phyloP scores from a whole-genome alignment of 75 land plant species.

The Selaginella moellendorffii region DNA sequence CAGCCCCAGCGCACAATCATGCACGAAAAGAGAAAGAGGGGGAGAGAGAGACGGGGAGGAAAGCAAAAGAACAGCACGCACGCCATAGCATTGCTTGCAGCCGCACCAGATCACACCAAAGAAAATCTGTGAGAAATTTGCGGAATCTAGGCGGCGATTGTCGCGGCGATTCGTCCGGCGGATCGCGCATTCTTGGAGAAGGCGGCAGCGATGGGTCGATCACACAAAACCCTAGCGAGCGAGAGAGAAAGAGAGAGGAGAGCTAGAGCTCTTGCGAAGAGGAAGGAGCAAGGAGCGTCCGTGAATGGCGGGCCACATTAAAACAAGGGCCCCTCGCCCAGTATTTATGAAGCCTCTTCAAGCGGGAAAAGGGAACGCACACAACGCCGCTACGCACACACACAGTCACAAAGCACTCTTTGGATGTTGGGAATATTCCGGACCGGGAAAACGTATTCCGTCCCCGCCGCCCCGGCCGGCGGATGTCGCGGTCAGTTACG shows the following conservation, averaged over 20 bases:
- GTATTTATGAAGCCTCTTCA: neutral
- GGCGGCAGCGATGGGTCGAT: too few relatives aligned
- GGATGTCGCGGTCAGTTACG: slow-evolving; percentile 1
- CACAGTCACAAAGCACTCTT: neutral
- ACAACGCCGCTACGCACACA: neutral
- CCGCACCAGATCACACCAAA: too few relatives aligned
- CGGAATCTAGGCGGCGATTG: too few relatives aligned
- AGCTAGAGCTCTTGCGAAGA: neutral
- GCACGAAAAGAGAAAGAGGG: neutral
- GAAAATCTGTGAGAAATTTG: too few relatives aligned
- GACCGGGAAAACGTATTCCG: neutral
- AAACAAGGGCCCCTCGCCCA: neutral
- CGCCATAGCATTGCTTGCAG: too few relatives aligned
- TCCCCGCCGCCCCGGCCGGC: neutral
- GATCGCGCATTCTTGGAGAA: too few relatives aligned
- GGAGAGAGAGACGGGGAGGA: neutral
- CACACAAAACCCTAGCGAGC: too few relatives aligned
- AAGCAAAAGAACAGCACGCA: neutral
- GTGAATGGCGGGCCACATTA: neutral
- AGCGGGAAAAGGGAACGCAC: neutral
- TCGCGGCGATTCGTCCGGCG: too few relatives aligned
- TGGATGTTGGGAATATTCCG: slow-evolving; percentile 1
- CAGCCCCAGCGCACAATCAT: neutral
- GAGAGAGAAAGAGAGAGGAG: neutral
- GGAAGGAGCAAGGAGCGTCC: neutral